Evolutionary conservation across 2,329 filamentous ascomycete species (phyloP).

Genomic region (Mycosphaerella arachidis): DNA sequence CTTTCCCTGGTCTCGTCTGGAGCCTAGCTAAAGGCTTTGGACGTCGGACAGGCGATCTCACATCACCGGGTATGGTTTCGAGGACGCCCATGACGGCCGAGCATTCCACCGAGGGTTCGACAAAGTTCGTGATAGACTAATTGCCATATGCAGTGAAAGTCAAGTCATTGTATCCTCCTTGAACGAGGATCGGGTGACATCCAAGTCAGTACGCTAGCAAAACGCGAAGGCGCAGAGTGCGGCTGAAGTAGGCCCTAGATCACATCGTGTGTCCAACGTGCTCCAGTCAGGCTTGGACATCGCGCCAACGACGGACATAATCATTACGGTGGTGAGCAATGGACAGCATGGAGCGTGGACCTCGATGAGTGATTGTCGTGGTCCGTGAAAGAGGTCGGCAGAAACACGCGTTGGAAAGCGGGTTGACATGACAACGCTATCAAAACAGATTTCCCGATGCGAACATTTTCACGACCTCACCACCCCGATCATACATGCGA

Average conservation of each 20-base stretch:
- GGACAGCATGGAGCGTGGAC: too few species aligned
- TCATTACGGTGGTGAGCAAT: too few species aligned
- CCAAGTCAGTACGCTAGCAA: not conserved
- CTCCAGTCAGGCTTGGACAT: too few species aligned
- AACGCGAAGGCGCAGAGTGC: not conserved
- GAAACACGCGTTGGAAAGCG: not conserved
- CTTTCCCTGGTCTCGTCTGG: not conserved
- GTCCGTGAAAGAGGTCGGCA: too few species aligned
- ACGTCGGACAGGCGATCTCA: not conserved
- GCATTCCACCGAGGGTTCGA: not conserved
- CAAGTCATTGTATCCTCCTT: not conserved
- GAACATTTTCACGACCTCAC: not conserved
- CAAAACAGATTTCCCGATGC: not conserved
- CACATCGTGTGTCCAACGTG: too few species aligned
- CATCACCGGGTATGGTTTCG: not conserved
- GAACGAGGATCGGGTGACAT: not conserved
- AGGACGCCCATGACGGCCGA: not conserved
- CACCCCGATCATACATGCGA: not conserved
- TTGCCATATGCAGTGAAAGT: not conserved
- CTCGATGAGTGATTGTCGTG: too few species aligned
- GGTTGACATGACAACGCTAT: not conserved
- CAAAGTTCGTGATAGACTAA: not conserved
- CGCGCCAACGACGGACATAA: too few species aligned
- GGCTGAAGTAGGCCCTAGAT: not conserved
- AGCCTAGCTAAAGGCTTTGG: not conserved